Evolutionary conservation across 2,329 filamentous ascomycete genomes (phyloP).

Genomic region (Huntiella decipiens): DNA sequence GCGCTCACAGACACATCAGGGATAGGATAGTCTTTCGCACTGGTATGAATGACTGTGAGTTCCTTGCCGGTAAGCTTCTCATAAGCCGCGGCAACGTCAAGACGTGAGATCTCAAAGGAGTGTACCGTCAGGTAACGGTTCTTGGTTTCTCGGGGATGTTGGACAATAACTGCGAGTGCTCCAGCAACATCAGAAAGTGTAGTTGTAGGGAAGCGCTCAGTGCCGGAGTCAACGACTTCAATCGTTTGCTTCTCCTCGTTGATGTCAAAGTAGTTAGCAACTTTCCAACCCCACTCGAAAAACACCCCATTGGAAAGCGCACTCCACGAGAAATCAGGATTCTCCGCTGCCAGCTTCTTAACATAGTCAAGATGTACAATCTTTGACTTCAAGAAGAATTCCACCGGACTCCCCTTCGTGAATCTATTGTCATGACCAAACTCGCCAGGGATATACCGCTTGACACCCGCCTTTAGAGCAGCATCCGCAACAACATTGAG

Average conservation of each 20-base stretch:
- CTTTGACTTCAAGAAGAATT: constrained; percentile 31
- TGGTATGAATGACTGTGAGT: constrained; percentile 22
- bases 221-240: constrained; percentile 30
- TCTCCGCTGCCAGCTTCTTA: constrained; percentile 20
- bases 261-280: constrained; percentile 20
- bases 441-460: constrained; percentile 43
- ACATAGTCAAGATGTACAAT: constrained; percentile 23
- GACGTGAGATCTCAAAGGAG: constrained; percentile 26
- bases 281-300: constrained; percentile 29
- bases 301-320: constrained; percentile 25
- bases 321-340: constrained; percentile 30
- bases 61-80: constrained; percentile 29
- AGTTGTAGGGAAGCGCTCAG: constrained; percentile 27
- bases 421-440: constrained; percentile 23
- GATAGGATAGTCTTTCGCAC: constrained; percentile 15
- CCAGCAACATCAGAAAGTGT: constrained; percentile 27
- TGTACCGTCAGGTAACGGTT: constrained; percentile 31
- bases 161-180: constrained; percentile 29
- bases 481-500: constrained; percentile 33
- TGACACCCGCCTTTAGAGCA: constrained; percentile 37
- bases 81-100: constrained; percentile 24
- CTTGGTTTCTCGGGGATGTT: constrained; percentile 30
- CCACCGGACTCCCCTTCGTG: constrained; percentile 17
- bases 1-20: no score
- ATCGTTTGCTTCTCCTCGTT: constrained; percentile 23